These are phyloP conservation scores for Microcos paniculata DNA, from an alignment of 345 rosid genomes.

Conservation along the genomic window DNA sequence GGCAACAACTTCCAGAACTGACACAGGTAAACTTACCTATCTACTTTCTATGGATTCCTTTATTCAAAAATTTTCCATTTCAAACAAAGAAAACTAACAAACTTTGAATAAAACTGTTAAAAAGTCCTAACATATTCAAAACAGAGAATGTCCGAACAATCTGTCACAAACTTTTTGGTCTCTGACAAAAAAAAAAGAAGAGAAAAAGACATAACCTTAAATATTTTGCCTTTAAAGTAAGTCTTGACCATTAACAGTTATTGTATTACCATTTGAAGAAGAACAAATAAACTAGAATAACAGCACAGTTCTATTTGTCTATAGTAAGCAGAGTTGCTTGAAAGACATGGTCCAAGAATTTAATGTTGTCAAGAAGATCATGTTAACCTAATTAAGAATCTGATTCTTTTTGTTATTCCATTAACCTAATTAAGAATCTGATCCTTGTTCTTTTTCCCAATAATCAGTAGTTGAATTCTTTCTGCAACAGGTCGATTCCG, in stretches of 20 bases:
- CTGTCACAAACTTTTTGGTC: neutral
- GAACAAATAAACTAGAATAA: too few species aligned
- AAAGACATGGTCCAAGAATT: too few species aligned
- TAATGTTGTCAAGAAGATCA: too few species aligned
- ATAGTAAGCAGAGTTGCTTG: too few species aligned
- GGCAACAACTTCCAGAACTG: slow-evolving; percentile 28
- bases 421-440: neutral
- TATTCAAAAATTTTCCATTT: neutral
- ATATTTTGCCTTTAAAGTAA: slow-evolving; percentile 19
- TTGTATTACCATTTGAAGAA: too few species aligned
- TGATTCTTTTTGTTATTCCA: neutral
- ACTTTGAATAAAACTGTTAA: neutral
- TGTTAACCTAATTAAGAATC: too few species aligned
- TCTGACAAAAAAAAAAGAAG: too few species aligned
- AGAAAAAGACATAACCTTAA: neutral
- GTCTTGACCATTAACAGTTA: neutral
- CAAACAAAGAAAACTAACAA: slow-evolving; percentile 9
- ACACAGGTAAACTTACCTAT: slow-evolving; percentile 33
- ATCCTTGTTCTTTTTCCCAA: neutral
- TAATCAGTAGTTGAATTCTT: neutral
- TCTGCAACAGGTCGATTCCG: slow-evolving; percentile 41
- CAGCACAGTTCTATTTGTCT: too few species aligned
- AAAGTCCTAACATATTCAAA: neutral
- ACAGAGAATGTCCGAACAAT: slow-evolving; percentile 9
- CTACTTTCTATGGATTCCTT: neutral